Percentiles rank a stretch among this genome's conserved stretches.
phyloP scores from a whole-genome alignment of 2,329 filamentous ascomycete genomes.

The Penicillium sp. region DNA sequence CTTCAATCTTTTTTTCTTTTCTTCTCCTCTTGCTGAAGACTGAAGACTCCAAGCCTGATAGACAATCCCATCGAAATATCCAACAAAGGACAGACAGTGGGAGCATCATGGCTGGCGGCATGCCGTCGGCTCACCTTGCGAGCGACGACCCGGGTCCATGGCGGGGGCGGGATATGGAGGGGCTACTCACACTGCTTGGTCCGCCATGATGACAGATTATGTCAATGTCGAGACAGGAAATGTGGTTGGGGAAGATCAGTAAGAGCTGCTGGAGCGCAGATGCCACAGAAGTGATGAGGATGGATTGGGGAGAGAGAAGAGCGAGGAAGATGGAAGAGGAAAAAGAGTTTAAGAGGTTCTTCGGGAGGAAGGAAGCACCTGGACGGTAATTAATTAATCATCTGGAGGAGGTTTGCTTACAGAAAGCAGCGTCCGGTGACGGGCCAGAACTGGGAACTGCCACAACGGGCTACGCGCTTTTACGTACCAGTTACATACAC shows the following conservation, averaged over 20 bases:
- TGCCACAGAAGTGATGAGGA: slow-evolving; percentile 14
- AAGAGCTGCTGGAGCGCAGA: slow-evolving; percentile 6
- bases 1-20: neutral
- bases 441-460: neutral
- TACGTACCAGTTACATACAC: neutral
- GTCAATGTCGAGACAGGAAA: neutral
- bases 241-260: neutral
- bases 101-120: neutral
- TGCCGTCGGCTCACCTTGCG: neutral
- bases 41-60: neutral
- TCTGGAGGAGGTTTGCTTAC: slow-evolving; percentile 12
- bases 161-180: slow-evolving; percentile 15
- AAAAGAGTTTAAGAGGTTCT: slow-evolving; percentile 8
- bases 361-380: slow-evolving; percentile 13
- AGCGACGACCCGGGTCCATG: slow-evolving; percentile 11
- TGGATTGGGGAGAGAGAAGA: slow-evolving; percentile 12
- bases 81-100: neutral
- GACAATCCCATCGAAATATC: neutral
- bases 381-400: slow-evolving; percentile 4
- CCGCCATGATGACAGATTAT: slow-evolving; percentile 35
- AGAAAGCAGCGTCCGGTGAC: neutral
- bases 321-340: slow-evolving; percentile 14
- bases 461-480: neutral
- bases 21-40: neutral
- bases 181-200: slow-evolving; percentile 43